Evolutionary conservation across 306 rosid genomes (phyloP).

Genomic region (Astragalus glycyphyllos): DNA sequence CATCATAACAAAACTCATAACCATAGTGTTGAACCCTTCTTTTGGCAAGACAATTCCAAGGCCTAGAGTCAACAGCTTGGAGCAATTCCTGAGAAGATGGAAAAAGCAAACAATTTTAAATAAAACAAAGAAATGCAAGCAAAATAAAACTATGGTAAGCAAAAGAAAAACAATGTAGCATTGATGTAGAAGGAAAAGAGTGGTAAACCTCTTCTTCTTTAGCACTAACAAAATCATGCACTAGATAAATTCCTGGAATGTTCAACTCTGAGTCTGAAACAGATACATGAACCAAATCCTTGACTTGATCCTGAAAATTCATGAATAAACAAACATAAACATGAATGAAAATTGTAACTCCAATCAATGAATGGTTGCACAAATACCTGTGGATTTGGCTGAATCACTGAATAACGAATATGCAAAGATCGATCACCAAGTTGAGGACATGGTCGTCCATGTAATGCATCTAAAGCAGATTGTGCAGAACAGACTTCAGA

Average conservation of each 20-base stretch:
- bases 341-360: neutral
- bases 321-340: conserved; percentile 20
- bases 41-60: conserved; percentile 79
- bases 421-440: conserved; percentile 78
- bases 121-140: conserved; percentile 4
- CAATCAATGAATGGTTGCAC: neutral
- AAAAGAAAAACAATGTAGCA: conserved; percentile 13
- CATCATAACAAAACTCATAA: conserved; percentile 85
- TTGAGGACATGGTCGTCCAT: conserved; percentile 66
- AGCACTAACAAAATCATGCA: conserved; percentile 70
- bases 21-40: conserved; percentile 98
- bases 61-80: conserved; percentile 67
- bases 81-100: conserved; percentile 63
- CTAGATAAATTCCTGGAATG: conserved; percentile 79
- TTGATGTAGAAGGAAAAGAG: conserved; percentile 33
- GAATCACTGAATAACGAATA: conserved; percentile 72
- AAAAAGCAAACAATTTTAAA: conserved; percentile 7
- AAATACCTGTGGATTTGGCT: conserved; percentile 59
- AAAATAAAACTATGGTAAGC: conserved; percentile 27
- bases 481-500: conserved; percentile 56
- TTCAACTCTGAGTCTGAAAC: conserved; percentile 68
- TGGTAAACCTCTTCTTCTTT: conserved; percentile 77
- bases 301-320: conserved; percentile 51
- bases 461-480: conserved; percentile 63
- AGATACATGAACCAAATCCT: conserved; percentile 68